Evolutionary conservation across 768 basidiomycete genomes (phyloP), one percentile per base, ranked within the genome.

Genomic region (Russula compacta): DNA sequence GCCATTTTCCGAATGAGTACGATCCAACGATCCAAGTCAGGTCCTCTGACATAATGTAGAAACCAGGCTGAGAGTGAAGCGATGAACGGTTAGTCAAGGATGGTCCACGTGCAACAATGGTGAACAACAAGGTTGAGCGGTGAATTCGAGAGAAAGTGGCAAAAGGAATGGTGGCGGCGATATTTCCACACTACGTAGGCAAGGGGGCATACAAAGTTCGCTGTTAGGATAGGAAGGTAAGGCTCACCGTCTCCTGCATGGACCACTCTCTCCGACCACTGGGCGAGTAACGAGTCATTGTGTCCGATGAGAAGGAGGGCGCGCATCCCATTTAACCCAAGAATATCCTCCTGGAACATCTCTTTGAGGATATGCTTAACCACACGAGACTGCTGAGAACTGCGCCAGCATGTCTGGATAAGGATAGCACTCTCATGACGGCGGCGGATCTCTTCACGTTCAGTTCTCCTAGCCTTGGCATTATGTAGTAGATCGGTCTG

Each of bases 401-500:
- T 84, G 6, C 85, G 74, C 83, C 86, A 91, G 82, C 81, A 86
- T 17, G 82, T 79, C 68, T 92, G 90, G 29, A 93, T 77, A 54
- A 72, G 75, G 5, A 77, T 68, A 0, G 87, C 87, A 49, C 74
- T 79, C 29, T 89, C 87, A 49, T 80, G 76, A 59, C 78, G 76
- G 49, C 75, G 77, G 63, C 83, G 81, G 21, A 74, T 73, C 54
- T 81, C 80, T 33, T 78, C 73, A 35, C 89, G 78, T 67, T 87
- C 83, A 36, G 75, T 72, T 38, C 89, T 75, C 56, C 79, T 79
- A 19, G 78, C 78, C 66, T 82, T 85, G 19, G 85, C 89, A 55
- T 80, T 76, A 66, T 81, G 78, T 51, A 91, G 74, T 68, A 92
- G 79, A 39, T 79, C 73, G 14, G 78, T 72, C 44, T 84, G 80